Evolutionary conservation across 257 asterid genomes (phyloP).

Genomic region (Solanum virginianum): DNA sequence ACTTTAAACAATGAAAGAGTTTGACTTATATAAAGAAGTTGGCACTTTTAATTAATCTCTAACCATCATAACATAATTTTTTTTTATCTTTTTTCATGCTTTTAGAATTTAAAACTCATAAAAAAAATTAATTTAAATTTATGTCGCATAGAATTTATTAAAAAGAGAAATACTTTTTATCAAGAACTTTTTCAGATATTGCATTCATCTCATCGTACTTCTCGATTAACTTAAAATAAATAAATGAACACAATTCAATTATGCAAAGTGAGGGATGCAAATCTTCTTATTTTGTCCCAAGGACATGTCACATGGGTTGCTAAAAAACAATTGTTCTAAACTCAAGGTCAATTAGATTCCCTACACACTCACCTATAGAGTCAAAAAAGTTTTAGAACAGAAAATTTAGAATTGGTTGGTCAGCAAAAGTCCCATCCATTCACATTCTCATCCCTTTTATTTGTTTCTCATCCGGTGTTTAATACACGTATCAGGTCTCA

Average conservation of each 20-base stretch:
- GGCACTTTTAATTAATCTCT: no score
- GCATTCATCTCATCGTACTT: neutral
- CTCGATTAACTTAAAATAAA: neutral
- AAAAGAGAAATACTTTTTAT: no score
- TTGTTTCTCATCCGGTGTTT: neutral
- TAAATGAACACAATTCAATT: neutral
- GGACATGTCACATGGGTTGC: constrained; percentile 28
- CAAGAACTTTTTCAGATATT: no score
- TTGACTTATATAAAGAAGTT: no score
- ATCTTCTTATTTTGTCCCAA: neutral
- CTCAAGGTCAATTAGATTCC: constrained; percentile 11
- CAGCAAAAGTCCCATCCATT: neutral
- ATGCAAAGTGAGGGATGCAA: neutral
- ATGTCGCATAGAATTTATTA: no score
- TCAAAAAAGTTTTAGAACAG: neutral
- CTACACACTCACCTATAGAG: neutral
- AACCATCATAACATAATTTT: no score
- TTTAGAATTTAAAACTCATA: no score
- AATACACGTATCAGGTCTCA: neutral
- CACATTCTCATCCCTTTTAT: neutral
- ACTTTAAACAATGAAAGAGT: no score
- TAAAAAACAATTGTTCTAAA: neutral
- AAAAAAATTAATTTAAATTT: neutral
- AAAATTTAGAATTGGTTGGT: neutral
- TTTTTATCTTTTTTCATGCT: no score